phyloP scores from a whole-genome alignment of 495 filamentous ascomycete species.

The Trypethelium eluteriae region DNA sequence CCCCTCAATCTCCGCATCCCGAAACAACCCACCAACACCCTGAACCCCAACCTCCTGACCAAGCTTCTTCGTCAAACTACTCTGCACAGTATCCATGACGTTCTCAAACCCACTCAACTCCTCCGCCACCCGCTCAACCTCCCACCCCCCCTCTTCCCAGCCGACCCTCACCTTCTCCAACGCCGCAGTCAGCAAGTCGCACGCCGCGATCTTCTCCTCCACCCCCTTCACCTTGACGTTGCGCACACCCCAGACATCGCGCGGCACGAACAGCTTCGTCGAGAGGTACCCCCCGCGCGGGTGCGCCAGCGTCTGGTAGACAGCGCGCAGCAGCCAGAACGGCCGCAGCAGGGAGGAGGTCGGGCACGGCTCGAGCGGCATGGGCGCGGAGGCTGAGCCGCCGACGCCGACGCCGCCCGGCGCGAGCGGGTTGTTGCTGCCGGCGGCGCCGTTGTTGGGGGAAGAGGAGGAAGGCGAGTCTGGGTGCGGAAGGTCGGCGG shows the following conservation, averaged over 20 bases:
- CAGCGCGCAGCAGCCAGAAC: slow-evolving; percentile 90
- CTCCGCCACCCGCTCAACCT: slow-evolving; percentile 84
- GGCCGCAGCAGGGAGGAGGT: slow-evolving; percentile 76
- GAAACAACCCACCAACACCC: slow-evolving; percentile 58
- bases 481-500: slow-evolving; percentile 72
- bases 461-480: slow-evolving; percentile 22
- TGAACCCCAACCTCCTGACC: slow-evolving; percentile 85
- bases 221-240: slow-evolving; percentile 83
- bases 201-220: slow-evolving; percentile 92
- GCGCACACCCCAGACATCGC: slow-evolving; percentile 89
- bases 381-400: slow-evolving; percentile 46
- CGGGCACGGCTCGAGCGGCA: slow-evolving; percentile 84
- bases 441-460: slow-evolving; percentile 19
- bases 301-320: slow-evolving; percentile 88
- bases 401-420: not conserved
- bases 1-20: slow-evolving; percentile 38
- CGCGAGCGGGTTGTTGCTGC: not conserved
- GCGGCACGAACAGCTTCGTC: slow-evolving; percentile 79
- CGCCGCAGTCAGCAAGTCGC: slow-evolving; percentile 85
- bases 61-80: slow-evolving; percentile 68
- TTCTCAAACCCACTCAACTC: slow-evolving; percentile 92
- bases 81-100: slow-evolving; percentile 78
- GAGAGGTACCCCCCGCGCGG: slow-evolving; percentile 88
- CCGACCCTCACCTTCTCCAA: slow-evolving; percentile 49
- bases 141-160: slow-evolving; percentile 38